phyloP scores from a whole-genome alignment of 305 asterid genomes.

The Withania somnifera region DNA sequence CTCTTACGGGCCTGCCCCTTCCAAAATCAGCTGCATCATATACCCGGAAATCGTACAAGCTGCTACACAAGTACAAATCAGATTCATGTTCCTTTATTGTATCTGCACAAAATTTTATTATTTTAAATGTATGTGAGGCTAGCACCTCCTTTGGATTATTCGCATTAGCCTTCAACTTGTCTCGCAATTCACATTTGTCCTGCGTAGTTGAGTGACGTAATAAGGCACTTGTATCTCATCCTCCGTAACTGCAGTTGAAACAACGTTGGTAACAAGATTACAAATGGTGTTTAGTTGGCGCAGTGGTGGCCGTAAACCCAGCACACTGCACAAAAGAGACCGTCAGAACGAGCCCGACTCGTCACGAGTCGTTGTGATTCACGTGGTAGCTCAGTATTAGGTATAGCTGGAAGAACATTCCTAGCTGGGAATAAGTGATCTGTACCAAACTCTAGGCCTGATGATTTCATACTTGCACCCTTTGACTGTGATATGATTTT shows the following conservation, averaged over 20 bases:
- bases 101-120: background rate
- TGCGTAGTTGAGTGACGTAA: background rate
- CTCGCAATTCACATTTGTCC: background rate
- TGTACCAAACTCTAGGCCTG: background rate
- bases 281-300: background rate
- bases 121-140: background rate
- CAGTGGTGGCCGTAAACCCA: background rate
- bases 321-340: too few species aligned
- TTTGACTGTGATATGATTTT: too few species aligned
- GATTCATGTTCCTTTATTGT: background rate
- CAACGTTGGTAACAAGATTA: background rate
- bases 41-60: background rate
- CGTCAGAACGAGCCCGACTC: background rate
- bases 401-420: background rate
- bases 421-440: background rate
- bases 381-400: background rate
- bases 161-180: background rate
- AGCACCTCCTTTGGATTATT: background rate
- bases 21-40: background rate
- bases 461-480: background rate
- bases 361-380: background rate
- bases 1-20: background rate
- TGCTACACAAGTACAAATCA: background rate
- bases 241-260: background rate
- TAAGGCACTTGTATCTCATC: background rate